Conservation (phyloP, 148 eudicot species). For the Vaccinium darrowii region DNA sequence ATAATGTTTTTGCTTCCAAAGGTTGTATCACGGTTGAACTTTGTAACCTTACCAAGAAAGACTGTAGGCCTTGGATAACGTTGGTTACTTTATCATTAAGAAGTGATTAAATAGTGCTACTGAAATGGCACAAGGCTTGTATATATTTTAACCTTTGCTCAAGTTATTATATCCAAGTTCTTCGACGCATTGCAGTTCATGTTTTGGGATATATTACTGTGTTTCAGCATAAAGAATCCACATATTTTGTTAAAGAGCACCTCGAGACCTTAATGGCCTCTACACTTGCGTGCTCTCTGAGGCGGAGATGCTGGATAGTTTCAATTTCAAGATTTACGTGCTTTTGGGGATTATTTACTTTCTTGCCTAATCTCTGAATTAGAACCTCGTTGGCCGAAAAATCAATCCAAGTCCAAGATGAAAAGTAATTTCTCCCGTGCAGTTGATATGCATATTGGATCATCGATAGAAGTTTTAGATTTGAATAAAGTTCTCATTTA, state of each 20-base stretch:
- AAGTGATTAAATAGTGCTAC: background rate
- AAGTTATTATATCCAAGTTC: background rate
- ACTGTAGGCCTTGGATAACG: background rate
- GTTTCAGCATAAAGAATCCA: background rate
- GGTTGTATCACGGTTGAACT: background rate
- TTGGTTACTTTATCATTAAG: background rate
- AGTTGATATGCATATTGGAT: background rate
- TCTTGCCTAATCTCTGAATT: background rate
- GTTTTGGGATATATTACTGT: background rate
- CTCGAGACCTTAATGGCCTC: background rate
- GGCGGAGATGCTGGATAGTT: background rate
- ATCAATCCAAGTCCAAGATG: background rate
- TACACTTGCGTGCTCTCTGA: constrained; percentile 3
- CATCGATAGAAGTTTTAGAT: background rate
- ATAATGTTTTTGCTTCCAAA: background rate
- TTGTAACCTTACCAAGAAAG: background rate
- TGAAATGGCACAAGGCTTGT: background rate
- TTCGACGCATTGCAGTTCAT: background rate
- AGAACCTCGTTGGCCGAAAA: background rate
- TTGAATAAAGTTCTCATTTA: background rate
- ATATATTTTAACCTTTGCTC: background rate
- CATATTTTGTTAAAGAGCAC: background rate
- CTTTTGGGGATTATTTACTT: background rate
- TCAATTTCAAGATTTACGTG: background rate
- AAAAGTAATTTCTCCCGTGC: background rate